Evolutionary conservation across 768 basidiomycete species (phyloP), one percentile per base, ranked within the genome.

Genomic region (Mycena leptocephala): DNA sequence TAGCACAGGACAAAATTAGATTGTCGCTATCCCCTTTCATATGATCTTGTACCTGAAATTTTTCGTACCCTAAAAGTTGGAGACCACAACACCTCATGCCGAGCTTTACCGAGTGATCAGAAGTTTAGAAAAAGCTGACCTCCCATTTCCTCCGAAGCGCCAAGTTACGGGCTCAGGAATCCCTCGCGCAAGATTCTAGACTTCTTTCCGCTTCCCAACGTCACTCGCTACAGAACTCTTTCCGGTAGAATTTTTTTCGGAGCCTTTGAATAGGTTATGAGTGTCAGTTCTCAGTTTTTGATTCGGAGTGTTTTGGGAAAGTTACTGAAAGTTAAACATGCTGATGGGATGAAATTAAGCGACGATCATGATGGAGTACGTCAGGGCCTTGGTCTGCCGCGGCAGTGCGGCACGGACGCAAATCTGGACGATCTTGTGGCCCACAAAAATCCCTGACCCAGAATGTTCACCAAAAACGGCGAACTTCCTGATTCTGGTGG

Each of bases 71-170:
- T 64, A 73, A 73, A 78, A 70, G n/a, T 70, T 51, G 63, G n/a
- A 26, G 37, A 46, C 61, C 16, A 69, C 48, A 67, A n/a, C 32
- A 67, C 69, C 58, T 70, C 76, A 72, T 76, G 76, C 37, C 61
- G 41, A 68, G 33, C 7, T 51, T 69, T 46, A 24, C 64, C 58
- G 72, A 43, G 46, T 33, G 46, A 72, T 75, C 77, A 75, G 66
- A 70, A 62, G n/a, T n/a, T 39, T 43, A 65, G 46, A 63, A 10
- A 67, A 61, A 69, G 39, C 59, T 53, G 63, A 43, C 65, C 71
- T 64, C 48, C 41, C 76, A 73, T 63, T 72, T 67, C 70, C 10
- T 68, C 73, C 74, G 77, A 66, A 35, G 71, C 77, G 77, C 77
- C 77, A 56, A 76, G 37, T 73, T 76, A 53, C 63, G 62, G 77